These are phyloP conservation scores for Paraphaeosphaeria minitans DNA, from an alignment of 2,329 filamentous ascomycete genomes.

Conservation along the genomic window DNA sequence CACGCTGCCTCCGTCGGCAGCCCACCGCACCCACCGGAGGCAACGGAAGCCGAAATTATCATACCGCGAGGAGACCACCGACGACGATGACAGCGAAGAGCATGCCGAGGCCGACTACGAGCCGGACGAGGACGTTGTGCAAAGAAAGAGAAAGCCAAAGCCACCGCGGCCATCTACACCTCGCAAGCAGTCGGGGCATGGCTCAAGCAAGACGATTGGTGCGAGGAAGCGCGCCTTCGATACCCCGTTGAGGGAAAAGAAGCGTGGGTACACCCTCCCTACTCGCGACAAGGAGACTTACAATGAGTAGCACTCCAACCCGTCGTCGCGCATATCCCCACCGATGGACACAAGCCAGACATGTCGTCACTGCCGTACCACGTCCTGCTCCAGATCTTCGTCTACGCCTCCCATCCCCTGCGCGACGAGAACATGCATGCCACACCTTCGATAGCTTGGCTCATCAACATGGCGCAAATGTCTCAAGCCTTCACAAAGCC, in stretches of 20 bases:
- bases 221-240: slow-evolving; percentile 23
- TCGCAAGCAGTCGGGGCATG: slow-evolving; percentile 13
- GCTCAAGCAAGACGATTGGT: background rate
- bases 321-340: slow-evolving; percentile 22
- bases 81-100: slow-evolving; percentile 31
- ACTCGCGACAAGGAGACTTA: background rate
- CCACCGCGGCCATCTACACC: slow-evolving; percentile 15
- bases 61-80: slow-evolving; percentile 42
- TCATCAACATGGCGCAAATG: slow-evolving; percentile 65
- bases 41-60: slow-evolving; percentile 28
- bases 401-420: slow-evolving; percentile 66
- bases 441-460: slow-evolving; percentile 61
- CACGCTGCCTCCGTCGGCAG: slow-evolving; percentile 6
- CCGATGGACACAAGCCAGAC: slow-evolving; percentile 33
- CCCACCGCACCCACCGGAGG: slow-evolving; percentile 16
- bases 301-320: slow-evolving; percentile 8
- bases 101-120: slow-evolving; percentile 37
- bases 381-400: slow-evolving; percentile 72
- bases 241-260: slow-evolving; percentile 35
- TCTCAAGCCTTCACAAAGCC: slow-evolving; percentile 71
- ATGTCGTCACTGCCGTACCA: slow-evolving; percentile 64
- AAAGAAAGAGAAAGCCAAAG: slow-evolving; percentile 15
- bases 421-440: slow-evolving; percentile 54
- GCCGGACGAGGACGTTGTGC: slow-evolving; percentile 20
- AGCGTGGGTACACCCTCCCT: slow-evolving; percentile 5